Base-by-base conservation (phyloP, 768 basidiomycete genomes). In the Pholiota molesta region DNA sequence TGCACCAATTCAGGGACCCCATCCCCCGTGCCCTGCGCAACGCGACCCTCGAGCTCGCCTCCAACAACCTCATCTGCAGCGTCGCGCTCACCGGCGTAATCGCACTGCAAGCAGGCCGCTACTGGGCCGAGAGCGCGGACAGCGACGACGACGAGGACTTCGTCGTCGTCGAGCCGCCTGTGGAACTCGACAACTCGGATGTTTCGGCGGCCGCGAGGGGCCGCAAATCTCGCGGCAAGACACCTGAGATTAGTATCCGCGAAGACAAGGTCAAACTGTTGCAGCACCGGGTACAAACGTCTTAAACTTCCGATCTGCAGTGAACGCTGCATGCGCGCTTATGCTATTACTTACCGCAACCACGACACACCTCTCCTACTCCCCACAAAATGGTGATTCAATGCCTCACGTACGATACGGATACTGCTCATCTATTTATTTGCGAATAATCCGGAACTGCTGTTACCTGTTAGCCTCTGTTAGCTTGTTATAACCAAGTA, bases 71-170 rank as follows among this genome's bases (percentile, higher is more conserved):
- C 69, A 85, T 94, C 61, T 94, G 91, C 78, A 91, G 90, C 70
- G 93, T 95, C 52, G 91, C 91, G 0, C 82, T 95, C 58, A 95
- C 93, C 0, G 93, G 93, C n/a, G 90, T 95, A 28, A 78, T 95
- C 35, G 85, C 87, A 9, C 82, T 95, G 26, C 93, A 95, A 76
- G 91, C 92, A 0, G 90, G 89, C 49, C 84, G 92, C 47, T 90
- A 87, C 78, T 95, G 92, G 92, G 91, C 89, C 3, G 93, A 95
- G 71, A 84, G 83, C 31, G 80, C 87, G 16, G 91, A 92, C 63
- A 76, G 75, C 33, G 84, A 84, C 37, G 85, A 85, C 23, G 83
- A 83, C 14, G 84, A 83, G 13, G 73, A 77, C 21, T 71, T 70
- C 40, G 69, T 72, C 26, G 59, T 75, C 16, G 70, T 69, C 29